Conservation (phyloP, 257 asterid species). For the Ajuga chamaepitys region DNA sequence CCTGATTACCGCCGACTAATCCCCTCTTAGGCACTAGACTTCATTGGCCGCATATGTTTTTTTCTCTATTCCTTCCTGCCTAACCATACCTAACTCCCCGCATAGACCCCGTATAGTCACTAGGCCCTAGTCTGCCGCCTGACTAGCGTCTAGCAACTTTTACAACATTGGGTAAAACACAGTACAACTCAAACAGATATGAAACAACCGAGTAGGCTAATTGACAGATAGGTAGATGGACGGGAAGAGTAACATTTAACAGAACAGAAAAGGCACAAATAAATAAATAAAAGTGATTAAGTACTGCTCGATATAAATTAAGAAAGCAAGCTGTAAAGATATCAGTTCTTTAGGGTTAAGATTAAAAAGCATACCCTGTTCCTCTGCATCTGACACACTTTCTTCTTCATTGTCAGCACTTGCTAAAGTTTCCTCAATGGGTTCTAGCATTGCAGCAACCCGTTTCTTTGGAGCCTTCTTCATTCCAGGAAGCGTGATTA, state of each 20-base stretch:
- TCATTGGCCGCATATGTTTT: too few species aligned
- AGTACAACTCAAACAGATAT: background rate
- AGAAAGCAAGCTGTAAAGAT: background rate
- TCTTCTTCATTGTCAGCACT: constrained; percentile 64
- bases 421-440: constrained; percentile 47
- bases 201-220: background rate
- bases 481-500: constrained; percentile 77
- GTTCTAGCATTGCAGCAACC: constrained; percentile 93
- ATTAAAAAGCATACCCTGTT: constrained; percentile 45
- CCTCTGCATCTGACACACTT: constrained; percentile 64
- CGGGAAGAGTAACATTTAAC: too few species aligned
- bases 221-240: background rate
- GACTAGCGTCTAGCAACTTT: too few species aligned
- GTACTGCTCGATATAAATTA: too few species aligned
- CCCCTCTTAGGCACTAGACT: too few species aligned
- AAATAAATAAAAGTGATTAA: background rate
- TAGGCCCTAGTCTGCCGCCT: too few species aligned
- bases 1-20: too few species aligned
- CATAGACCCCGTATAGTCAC: too few species aligned
- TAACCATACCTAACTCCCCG: too few species aligned
- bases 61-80: too few species aligned
- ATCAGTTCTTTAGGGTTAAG: too few species aligned
- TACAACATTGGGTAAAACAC: too few species aligned
- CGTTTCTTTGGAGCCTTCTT: constrained; percentile 88
- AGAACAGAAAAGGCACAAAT: background rate